Base-by-base conservation (phyloP, 1,284 basidiomycete genomes). In the Cryptococcus neoformans region DNA sequence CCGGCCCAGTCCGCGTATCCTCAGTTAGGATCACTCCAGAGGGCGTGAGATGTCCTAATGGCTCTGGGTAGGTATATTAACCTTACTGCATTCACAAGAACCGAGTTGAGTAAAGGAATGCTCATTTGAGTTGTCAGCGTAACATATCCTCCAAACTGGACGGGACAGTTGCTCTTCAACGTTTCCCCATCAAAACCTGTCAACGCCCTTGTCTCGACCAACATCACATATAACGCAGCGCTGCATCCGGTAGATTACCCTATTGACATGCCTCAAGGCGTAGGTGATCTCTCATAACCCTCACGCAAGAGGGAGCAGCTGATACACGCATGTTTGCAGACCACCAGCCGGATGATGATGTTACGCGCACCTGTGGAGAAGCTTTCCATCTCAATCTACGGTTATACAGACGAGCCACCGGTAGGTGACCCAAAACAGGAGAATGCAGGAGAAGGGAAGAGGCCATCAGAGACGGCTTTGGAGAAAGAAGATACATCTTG, bases 211-310 rank as follows among this genome's bases (percentile, higher is more conserved):
- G 48, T 47, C 9, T 45, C 49, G 7, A 61, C 58, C 16, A 50
- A 17, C 16, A 58, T 67, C 10, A 11, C 44, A 0, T 51, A 57
- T 12, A n/a, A 55, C 21, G 46, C 46, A 6, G 51, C 47, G 7
- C 34, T 50, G n/a, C 54, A 61, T 51, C 50, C 62, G 5, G 40
- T 63, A 53, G 60, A 67, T 11, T 67, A 52, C 58, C 55, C 52
- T 1, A 60, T 66, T 12, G 59, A 55, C 16, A 67, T 67, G 66
- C 66, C 66, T 45, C 52, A 53, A 2, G 64, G 64, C 10, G 66
- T 67, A 50, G 56, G 64, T 59, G 46, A 34, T 34, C 5, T 35
- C 21, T 28, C 28, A 4, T 40, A 42, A 21, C 16, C 21, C 1
- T 14, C 3, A 12, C 42, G 7, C 2, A 21, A 44, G 7, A 16